phyloP scores from a whole-genome alignment of 495 filamentous ascomycete genomes.

The Glarea lozoyensis region DNA sequence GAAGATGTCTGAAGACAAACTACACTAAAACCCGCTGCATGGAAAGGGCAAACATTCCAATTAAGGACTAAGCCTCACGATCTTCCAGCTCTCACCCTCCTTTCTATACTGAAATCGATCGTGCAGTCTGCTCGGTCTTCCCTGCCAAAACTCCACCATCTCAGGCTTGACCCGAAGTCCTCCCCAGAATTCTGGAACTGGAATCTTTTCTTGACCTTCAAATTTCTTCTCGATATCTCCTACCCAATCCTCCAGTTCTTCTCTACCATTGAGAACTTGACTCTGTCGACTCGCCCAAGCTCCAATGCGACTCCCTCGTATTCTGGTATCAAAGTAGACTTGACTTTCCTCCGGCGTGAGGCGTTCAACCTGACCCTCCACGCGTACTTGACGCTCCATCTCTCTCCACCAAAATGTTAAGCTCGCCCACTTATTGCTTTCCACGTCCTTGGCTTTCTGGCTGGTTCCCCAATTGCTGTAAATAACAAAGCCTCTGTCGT shows the following conservation, averaged over 20 bases:
- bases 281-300: conserved; percentile 93
- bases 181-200: conserved; percentile 91
- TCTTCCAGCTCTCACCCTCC: conserved; percentile 37
- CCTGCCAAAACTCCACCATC: conserved; percentile 92
- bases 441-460: conserved; percentile 58
- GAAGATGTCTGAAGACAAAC: too few species aligned
- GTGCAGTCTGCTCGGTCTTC: conserved; percentile 76
- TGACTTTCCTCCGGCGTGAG: conserved; percentile 67
- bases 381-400: conserved; percentile 75
- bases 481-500: conserved; percentile 72
- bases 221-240: conserved; percentile 64
- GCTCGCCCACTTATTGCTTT: conserved; percentile 55
- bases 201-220: conserved; percentile 66
- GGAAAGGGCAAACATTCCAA: too few species aligned
- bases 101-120: conserved; percentile 85
- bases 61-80: conserved; percentile 55
- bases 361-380: conserved; percentile 68
- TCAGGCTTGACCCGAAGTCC: conserved; percentile 80
- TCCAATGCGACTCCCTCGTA: conserved; percentile 72
- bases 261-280: conserved; percentile 28
- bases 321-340: conserved; percentile 77
- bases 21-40: too few species aligned
- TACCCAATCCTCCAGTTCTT: conserved; percentile 53
- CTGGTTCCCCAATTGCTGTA: conserved; percentile 87
- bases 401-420: conserved; percentile 71